Percentiles rank a stretch among this genome's conserved stretches.
Conservation (phyloP, 2,329 filamentous ascomycete genomes). For the Colletotrichum simmondsii region DNA sequence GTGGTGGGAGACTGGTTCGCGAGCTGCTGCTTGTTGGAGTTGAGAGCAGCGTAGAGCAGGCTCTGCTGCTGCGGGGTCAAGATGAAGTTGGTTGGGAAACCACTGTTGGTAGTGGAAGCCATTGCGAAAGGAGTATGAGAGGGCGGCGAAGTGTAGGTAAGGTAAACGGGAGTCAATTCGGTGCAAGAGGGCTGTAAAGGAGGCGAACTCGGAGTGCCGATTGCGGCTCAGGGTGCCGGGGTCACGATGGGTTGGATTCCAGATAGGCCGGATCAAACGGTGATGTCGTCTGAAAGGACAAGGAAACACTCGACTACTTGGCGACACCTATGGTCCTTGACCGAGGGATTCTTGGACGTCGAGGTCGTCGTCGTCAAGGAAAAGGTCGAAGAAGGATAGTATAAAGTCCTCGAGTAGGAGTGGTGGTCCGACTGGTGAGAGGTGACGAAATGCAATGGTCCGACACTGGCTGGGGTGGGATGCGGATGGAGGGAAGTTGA, state of each 20-base stretch:
- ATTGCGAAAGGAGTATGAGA: slow-evolving; percentile 47
- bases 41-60: slow-evolving; percentile 79
- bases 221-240: slow-evolving; percentile 33
- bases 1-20: slow-evolving; percentile 48
- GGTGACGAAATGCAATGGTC: slow-evolving; percentile 31
- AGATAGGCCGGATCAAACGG: slow-evolving; percentile 8
- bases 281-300: background rate
- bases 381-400: background rate
- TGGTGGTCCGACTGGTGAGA: background rate
- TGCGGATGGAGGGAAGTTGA: slow-evolving; percentile 33
- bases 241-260: slow-evolving; percentile 6
- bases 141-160: slow-evolving; percentile 15
- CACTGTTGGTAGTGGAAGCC: slow-evolving; percentile 60
- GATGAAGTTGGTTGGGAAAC: slow-evolving; percentile 67
- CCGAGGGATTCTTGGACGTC: background rate
- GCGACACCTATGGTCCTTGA: slow-evolving; percentile 5
- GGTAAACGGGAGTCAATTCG: slow-evolving; percentile 17
- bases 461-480: slow-evolving; percentile 28
- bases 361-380: slow-evolving; percentile 2
- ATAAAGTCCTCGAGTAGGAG: background rate
- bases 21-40: slow-evolving; percentile 68
- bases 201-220: slow-evolving; percentile 25
- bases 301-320: background rate
- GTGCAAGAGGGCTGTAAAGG: slow-evolving; percentile 16
- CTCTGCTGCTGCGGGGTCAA: slow-evolving; percentile 82